Evolutionary conservation across 2,329 filamentous ascomycete genomes (phyloP).

Genomic region (Fonsecaea erecta): DNA sequence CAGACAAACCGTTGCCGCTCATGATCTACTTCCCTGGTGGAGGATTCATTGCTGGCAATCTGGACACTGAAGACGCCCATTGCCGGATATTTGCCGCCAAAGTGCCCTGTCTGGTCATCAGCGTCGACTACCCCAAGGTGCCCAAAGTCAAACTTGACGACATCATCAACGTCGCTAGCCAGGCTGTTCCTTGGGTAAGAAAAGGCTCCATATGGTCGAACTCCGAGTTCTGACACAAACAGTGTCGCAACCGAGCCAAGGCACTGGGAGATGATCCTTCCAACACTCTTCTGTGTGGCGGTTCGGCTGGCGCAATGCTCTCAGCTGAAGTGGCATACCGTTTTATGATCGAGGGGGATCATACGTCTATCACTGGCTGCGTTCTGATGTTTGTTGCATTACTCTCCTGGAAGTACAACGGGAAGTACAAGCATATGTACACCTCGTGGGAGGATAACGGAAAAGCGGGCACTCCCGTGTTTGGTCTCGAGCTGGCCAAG

Average conservation of each 20-base stretch:
- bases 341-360: conserved; percentile 29
- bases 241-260: conserved; percentile 26
- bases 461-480: conserved; percentile 24
- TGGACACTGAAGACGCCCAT: conserved; percentile 45
- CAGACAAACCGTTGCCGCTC: conserved; percentile 39
- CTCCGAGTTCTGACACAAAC: background rate
- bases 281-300: conserved; percentile 31
- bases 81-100: conserved; percentile 42
- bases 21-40: conserved; percentile 46
- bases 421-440: conserved; percentile 31
- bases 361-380: conserved; percentile 25
- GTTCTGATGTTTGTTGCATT: conserved; percentile 29
- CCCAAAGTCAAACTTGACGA: conserved; percentile 30
- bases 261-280: conserved; percentile 29
- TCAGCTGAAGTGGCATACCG: conserved; percentile 30
- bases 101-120: conserved; percentile 43
- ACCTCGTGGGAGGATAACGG: conserved; percentile 33
- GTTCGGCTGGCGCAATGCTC: conserved; percentile 33
- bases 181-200: conserved; percentile 30
- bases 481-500: conserved; percentile 28
- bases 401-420: conserved; percentile 31
- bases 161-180: conserved; percentile 27
- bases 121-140: conserved; percentile 42
- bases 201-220: background rate
- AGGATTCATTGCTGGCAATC: conserved; percentile 43